Evolutionary conservation across 1,284 basidiomycete genomes (phyloP).

Genomic region (Lignosus rhinocerotis): DNA sequence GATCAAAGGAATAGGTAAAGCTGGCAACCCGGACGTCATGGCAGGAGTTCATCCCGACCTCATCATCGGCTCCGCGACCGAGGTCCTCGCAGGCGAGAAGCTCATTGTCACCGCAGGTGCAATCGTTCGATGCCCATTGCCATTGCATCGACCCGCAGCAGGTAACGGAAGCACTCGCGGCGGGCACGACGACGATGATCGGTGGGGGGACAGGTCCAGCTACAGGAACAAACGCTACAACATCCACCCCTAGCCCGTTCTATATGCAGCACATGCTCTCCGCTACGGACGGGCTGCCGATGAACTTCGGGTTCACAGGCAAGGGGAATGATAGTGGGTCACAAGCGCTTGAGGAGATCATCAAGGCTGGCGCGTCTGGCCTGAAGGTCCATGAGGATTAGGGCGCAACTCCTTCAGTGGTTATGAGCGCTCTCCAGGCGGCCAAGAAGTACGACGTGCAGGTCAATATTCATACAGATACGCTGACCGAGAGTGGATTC

Average conservation of each 20-base stretch:
- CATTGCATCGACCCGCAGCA: conserved; percentile 96
- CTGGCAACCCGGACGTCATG: conserved; percentile 97
- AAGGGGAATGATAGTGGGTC: conserved; percentile 92
- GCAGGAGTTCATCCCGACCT: conserved; percentile 75
- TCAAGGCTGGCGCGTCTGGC: conserved; percentile 87
- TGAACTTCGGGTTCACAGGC: conserved; percentile 93
- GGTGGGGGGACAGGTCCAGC: conserved; percentile 94
- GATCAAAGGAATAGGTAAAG: conserved; percentile 92
- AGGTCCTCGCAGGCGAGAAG: conserved; percentile 95
- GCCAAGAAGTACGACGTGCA: conserved; percentile 96
- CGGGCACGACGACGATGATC: conserved; percentile 84
- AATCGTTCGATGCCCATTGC: conserved; percentile 88
- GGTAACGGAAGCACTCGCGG: conserved; percentile 72
- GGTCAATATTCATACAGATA: conserved; percentile 98
- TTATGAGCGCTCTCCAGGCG: conserved; percentile 78
- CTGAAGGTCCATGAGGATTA: conserved; percentile 99
- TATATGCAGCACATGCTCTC: conserved; percentile 88
- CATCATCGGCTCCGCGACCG: conserved; percentile 87
- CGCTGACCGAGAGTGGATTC: conserved; percentile 92
- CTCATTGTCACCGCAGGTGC: conserved; percentile 93
- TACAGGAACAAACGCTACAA: conserved; percentile 90
- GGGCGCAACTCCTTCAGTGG: conserved; percentile 90
- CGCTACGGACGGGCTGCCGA: conserved; percentile 85
- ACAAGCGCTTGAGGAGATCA: conserved; percentile 74
- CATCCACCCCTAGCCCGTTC: conserved; percentile 89